Conservation (phyloP, 2,329 filamentous ascomycete species). For the Alternaria postmessia region DNA sequence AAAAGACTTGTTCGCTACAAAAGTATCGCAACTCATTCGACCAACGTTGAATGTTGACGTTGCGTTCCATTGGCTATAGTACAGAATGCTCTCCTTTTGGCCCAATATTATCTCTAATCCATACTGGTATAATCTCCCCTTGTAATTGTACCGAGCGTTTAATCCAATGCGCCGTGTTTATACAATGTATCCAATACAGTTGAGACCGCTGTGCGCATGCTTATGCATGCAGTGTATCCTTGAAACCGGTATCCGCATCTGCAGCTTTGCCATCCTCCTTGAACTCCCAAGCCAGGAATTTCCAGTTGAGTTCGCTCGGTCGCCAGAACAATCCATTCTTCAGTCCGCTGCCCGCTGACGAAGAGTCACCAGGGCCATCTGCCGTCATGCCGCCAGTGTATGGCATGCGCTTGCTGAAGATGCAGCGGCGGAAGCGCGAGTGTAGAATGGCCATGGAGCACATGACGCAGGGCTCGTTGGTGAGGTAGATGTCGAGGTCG, state of each 20-base stretch:
- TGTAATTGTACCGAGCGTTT: conserved; percentile 17
- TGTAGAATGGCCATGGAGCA: conserved; percentile 97
- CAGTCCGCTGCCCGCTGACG: conserved; percentile 37
- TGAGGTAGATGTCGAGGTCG: conserved; percentile 90
- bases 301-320: conserved; percentile 82
- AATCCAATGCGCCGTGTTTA: conserved; percentile 34
- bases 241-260: conserved; percentile 20
- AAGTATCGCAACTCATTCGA: no score
- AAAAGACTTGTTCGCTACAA: no score
- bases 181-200: conserved; percentile 36
- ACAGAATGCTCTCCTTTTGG: background rate
- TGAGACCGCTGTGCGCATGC: background rate
- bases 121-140: background rate
- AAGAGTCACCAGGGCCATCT: conserved; percentile 57
- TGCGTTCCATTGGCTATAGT: background rate
- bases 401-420: conserved; percentile 82
- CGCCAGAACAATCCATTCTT: conserved; percentile 72
- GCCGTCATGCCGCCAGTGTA: conserved; percentile 83
- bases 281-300: conserved; percentile 82
- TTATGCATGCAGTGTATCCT: conserved; percentile 45
- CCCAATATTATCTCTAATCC: background rate
- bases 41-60: background rate
- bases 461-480: conserved; percentile 95
- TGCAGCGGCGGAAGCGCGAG: conserved; percentile 85
- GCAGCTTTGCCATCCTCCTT: conserved; percentile 39